phyloP scores from a whole-genome alignment of 345 rosid genomes.

The Crucihimalaya himalaica region DNA sequence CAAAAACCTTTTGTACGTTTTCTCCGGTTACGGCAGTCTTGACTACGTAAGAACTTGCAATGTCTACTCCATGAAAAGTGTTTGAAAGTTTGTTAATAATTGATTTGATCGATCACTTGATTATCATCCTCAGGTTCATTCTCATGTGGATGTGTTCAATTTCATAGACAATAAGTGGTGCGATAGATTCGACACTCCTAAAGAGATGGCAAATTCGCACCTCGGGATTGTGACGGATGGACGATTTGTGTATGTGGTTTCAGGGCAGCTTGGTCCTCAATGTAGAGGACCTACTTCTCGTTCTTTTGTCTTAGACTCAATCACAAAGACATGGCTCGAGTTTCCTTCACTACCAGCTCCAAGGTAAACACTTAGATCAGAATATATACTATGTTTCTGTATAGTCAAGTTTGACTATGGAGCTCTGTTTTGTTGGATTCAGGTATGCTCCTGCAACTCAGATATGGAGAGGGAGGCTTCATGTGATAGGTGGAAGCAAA shows the following conservation, averaged over 20 bases:
- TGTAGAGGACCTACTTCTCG: constrained; percentile 66
- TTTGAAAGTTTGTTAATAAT: background rate
- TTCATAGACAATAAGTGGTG: constrained; percentile 67
- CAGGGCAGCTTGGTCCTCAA: constrained; percentile 84
- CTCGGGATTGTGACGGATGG: constrained; percentile 77
- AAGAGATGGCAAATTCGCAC: constrained; percentile 85
- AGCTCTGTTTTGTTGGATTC: constrained; percentile 6
- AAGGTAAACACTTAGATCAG: constrained; percentile 44
- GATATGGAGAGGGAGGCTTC: constrained; percentile 91
- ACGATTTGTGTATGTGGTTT: constrained; percentile 63
- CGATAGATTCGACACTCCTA: constrained; percentile 59
- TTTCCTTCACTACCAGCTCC: constrained; percentile 73
- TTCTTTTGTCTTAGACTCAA: constrained; percentile 60
- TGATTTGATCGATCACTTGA: background rate
- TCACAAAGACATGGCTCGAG: constrained; percentile 57
- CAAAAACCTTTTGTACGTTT: constrained; percentile 63
- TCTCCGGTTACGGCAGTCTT: constrained; percentile 66
- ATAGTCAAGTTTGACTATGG: background rate
- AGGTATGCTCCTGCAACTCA: constrained; percentile 95
- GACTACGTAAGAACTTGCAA: constrained; percentile 52
- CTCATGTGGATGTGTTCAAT: constrained; percentile 80
- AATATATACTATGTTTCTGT: background rate
- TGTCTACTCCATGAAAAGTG: background rate
- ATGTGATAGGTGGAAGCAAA: constrained; percentile 90
- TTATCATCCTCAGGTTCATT: constrained; percentile 58